Evolutionary conservation across 495 filamentous ascomycete genomes (phyloP), one percentile per base, ranked within the genome.

Genomic region (Umbilicaria muhlenbergii): DNA sequence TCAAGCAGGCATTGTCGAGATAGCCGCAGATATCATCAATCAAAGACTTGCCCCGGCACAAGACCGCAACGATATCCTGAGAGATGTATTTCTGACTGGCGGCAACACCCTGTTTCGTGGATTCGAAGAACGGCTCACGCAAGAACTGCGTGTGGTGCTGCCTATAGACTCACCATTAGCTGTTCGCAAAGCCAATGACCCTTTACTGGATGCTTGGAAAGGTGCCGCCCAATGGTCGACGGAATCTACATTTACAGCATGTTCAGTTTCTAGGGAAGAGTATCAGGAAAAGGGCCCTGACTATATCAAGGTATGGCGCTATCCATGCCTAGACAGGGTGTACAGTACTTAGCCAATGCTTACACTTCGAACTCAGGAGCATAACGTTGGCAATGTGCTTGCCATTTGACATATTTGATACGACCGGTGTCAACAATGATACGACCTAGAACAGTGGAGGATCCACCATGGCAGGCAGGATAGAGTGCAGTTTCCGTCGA

Each of bases 51-150:
- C 73, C 2, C 59, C 67, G 14, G 63, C 70, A 0, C 58, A 67
- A 2, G 71, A 77, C 40, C 69, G 74, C 34, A 65, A 75, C 24
- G 72, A 71, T 8, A 70, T 94, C 5, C 64, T 93, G 12, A 78
- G 71, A 45, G 89, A 96, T 53, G 73, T 98, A 14, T 98, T 98
- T 64, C 57, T 96, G 7, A 96, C 91, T 0, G 91, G 91, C 31
- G 91, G 91, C n/a, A 88, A 89, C 54, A 84, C 82, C 1, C 60
- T 91, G 36, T 95, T 94, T 56, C 58, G 75, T 40, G 79, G 79
- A 40, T 98, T 96, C 50, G 86, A 94, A 43, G 83, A 93, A 42
- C 67, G 91, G 17, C 63, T 98, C 48, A 65, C 70, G 32, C 70
- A 67, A 28, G 89, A 88, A 21, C 61, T 96, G 37, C 70, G 69